Base-by-base conservation (phyloP, 805 yeast species). In the Lachancea sp. region DNA sequence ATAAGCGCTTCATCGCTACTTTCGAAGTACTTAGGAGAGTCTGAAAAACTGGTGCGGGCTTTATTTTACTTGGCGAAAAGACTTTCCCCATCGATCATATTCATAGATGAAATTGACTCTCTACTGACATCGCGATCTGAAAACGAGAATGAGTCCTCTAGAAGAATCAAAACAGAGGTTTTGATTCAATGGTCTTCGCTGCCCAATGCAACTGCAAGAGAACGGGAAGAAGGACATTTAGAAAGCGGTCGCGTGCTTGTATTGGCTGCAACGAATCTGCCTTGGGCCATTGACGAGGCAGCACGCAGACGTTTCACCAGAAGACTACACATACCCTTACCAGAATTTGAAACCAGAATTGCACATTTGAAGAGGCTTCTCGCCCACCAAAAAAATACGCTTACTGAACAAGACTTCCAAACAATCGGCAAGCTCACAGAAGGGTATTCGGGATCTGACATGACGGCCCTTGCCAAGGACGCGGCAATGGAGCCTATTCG, bases 401-500 rank as follows among this genome's bases (percentile, higher is more conserved):
- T 93, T 16, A 63, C 78, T 6, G 85, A 78, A 1, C 71, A 63
- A 5, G 96, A 91, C 48, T 73, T 78, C 48, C 75, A 72, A 6
- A 69, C 70, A 34, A 71, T 91, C 18, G 78, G 86, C 29, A 70
- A 70, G 10, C 55, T 85, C 52, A 87, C 96, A 0, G 80, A 81
- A n/a, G 93, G 88, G 1, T 88, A 82, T 63, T 86, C 96, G 12
- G 98, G 96, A 2, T 82, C 93, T 52, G 99, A 91, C 65, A 75
- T 91, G 36, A 89, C 97, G 0, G 90, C 96, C 1, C 66, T 91
- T 49, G 95, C 97, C 1, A 93, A 90, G 64, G 97, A 91, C 62
- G 95, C 97, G 2, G 99, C 98, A 1, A 91, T 91, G 97, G 96
- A 95, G 2, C 98, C 99, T 1, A 72, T 93, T 38, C 72, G 99